phyloP scores from a whole-genome alignment of 257 asterid species.

The Haberlea rhodopensis region DNA sequence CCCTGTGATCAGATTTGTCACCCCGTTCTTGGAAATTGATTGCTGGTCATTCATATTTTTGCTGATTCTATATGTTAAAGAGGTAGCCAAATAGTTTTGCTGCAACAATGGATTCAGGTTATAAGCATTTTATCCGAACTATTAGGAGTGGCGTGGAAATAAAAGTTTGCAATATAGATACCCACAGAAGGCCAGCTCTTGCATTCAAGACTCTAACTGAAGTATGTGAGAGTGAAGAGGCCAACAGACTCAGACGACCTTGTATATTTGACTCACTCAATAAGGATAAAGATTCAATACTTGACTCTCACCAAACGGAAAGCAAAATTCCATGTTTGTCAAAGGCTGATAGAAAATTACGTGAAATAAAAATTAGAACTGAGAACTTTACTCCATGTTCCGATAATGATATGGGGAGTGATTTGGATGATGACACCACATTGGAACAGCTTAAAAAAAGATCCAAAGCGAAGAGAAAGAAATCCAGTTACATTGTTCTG shows the following conservation, averaged over 20 bases:
- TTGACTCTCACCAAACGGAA: constrained; percentile 30
- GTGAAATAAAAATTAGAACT: constrained; percentile 28
- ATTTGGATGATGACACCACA: constrained; percentile 53
- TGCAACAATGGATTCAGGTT: constrained; percentile 48
- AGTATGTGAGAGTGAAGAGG: constrained; percentile 38
- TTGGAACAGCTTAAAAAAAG: constrained; percentile 53
- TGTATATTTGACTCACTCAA: constrained; percentile 1
- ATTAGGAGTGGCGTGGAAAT: constrained; percentile 40
- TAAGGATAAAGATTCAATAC: constrained; percentile 14
- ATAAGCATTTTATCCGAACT: constrained; percentile 51
- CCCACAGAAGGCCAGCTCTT: constrained; percentile 41
- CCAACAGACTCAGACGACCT: constrained; percentile 27
- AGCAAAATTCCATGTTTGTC: constrained; percentile 27
- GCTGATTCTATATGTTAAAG: constrained; percentile 21
- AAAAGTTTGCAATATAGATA: constrained; percentile 37
- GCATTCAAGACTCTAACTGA: constrained; percentile 44
- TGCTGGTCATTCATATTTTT: constrained; percentile 7
- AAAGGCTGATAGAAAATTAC: constrained; percentile 40
- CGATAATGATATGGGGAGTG: constrained; percentile 29
- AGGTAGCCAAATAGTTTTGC: constrained; percentile 11
- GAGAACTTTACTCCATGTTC: constrained; percentile 25
- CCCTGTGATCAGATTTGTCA: not conserved
- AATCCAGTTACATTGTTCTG: constrained; percentile 18
- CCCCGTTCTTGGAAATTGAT: not conserved
- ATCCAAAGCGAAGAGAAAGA: constrained; percentile 58